Percentiles rank a stretch among this genome's conserved stretches.
Evolutionary conservation across 2,329 filamentous ascomycete genomes (phyloP).

Genomic region (Ceratocystis destructans): DNA sequence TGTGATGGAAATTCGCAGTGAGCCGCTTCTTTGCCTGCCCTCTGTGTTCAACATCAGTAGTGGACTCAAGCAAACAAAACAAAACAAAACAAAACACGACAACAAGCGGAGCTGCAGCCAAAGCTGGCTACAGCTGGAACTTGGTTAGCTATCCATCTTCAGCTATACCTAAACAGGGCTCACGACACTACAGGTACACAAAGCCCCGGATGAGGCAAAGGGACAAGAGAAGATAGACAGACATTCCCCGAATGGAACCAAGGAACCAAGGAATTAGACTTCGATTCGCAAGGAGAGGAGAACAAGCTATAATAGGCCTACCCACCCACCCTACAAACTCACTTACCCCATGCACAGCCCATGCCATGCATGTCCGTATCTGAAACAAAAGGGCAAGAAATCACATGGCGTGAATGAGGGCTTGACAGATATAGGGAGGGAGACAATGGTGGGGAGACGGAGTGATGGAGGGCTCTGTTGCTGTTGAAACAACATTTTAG

Average conservation of each 20-base stretch:
- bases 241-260: no score
- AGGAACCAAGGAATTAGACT: background rate
- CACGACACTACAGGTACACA: background rate
- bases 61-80: no score
- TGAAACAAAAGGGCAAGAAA: background rate
- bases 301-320: background rate
- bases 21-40: no score
- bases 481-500: background rate
- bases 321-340: background rate
- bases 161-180: conserved; percentile 4
- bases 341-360: background rate
- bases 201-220: background rate
- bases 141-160: background rate
- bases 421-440: background rate
- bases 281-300: background rate
- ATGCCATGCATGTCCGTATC: background rate
- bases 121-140: background rate
- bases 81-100: no score
- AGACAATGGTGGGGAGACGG: background rate
- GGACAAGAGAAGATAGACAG: background rate
- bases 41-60: no score
- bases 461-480: background rate
- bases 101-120: no score
- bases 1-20: no score
- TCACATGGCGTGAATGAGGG: background rate